A percentile compares a stretch with the other conserved stretches of the same genome.
Conservation (phyloP, 345 rosid species). For the Combretum micranthum region DNA sequence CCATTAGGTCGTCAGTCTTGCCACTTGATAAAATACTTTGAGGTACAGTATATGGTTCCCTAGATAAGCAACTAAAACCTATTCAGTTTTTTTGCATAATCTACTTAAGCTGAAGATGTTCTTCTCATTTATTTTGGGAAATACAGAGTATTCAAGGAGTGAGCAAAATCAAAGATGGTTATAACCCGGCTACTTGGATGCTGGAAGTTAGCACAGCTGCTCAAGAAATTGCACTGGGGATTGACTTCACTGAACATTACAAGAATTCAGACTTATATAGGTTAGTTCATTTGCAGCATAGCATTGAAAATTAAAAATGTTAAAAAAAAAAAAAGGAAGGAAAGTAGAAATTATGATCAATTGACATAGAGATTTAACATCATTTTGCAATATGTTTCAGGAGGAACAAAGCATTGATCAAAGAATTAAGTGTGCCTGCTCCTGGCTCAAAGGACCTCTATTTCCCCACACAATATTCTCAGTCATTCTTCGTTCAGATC, state of each 20-base stretch:
- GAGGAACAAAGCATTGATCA: slow-evolving; percentile 39
- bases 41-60: slow-evolving; percentile 20
- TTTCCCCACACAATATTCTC: slow-evolving; percentile 24
- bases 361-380: not conserved
- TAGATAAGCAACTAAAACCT: not conserved
- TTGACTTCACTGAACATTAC: slow-evolving; percentile 34
- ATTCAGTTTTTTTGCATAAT: not conserved
- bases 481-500: slow-evolving; percentile 23
- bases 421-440: slow-evolving; percentile 26
- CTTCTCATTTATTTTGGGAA: not conserved
- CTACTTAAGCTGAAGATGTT: not conserved
- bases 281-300: slow-evolving; percentile 8
- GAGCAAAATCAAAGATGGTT: slow-evolving; percentile 32
- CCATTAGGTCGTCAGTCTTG: slow-evolving; percentile 39
- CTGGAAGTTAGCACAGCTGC: slow-evolving; percentile 33
- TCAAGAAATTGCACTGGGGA: slow-evolving; percentile 29
- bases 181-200: slow-evolving; percentile 67
- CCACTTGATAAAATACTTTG: slow-evolving; percentile 34
- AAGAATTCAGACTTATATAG: slow-evolving; percentile 32
- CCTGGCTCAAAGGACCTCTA: slow-evolving; percentile 29
- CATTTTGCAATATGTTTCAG: slow-evolving; percentile 20
- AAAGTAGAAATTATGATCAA: not conserved
- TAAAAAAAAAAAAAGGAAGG: no score
- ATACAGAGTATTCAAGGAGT: slow-evolving; percentile 33
- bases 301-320: not conserved